Evolutionary conservation across 768 basidiomycete species (phyloP).

Genomic region (Amanita polypyramis): DNA sequence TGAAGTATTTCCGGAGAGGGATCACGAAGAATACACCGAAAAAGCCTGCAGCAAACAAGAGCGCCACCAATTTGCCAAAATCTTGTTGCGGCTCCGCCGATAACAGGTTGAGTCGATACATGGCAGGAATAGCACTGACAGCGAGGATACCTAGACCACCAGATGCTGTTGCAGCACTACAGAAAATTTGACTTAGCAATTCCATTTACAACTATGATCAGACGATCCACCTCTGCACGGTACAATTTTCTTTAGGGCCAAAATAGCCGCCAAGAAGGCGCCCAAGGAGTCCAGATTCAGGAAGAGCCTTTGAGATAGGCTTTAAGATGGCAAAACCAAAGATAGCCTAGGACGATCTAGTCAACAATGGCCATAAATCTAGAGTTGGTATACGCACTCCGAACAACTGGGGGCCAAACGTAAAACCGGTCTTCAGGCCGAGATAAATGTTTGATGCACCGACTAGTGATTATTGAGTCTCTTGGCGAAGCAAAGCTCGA

Average conservation of each 20-base stretch:
- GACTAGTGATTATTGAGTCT: slow-evolving; percentile 16
- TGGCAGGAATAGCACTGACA: slow-evolving; percentile 49
- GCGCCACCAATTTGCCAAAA: slow-evolving; percentile 43
- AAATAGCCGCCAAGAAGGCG: slow-evolving; percentile 40
- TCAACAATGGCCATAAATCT: slow-evolving; percentile 2
- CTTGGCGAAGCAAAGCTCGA: neutral
- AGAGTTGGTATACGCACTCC: slow-evolving; percentile 27
- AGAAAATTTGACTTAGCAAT: neutral
- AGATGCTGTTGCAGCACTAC: slow-evolving; percentile 43
- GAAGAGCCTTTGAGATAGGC: slow-evolving; percentile 37
- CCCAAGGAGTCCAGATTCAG: slow-evolving; percentile 33
- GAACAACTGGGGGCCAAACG: slow-evolving; percentile 53
- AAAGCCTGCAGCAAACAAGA: slow-evolving; percentile 44
- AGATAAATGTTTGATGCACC: slow-evolving; percentile 59
- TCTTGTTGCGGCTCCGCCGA: slow-evolving; percentile 36
- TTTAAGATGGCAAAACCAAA: slow-evolving; percentile 55
- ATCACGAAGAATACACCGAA: slow-evolving; percentile 62
- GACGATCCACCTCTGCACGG: slow-evolving; percentile 36
- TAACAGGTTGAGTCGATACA: slow-evolving; percentile 44
- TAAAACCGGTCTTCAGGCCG: slow-evolving; percentile 59
- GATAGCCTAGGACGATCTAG: slow-evolving; percentile 26
- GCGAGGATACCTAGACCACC: slow-evolving; percentile 52
- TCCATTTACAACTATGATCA: neutral
- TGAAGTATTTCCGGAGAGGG: slow-evolving; percentile 50
- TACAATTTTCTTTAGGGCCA: slow-evolving; percentile 60